Evolutionary conservation across 2,329 filamentous ascomycete species (phyloP), one percentile per base, ranked within the genome.

Genomic region (Aureobasidium sp.): DNA sequence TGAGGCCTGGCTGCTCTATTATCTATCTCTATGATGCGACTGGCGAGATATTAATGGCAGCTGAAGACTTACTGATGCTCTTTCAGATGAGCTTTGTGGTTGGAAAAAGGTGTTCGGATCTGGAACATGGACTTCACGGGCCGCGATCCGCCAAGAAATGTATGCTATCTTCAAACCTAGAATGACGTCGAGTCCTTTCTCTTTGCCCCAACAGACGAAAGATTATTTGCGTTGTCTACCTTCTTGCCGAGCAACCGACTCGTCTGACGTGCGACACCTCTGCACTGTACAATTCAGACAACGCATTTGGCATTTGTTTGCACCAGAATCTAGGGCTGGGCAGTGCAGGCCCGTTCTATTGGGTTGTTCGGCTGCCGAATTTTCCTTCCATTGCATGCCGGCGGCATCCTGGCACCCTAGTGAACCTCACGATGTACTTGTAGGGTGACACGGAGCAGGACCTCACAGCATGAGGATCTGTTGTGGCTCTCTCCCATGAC

Each of bases 161-260:
- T n/a, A 21, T 29, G 25, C 41, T 42, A 30, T 48, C 16, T 34
- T 16, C 14, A 47, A n/a, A 21, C 32, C 30, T 21, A 29, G 30
- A 9, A 29, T 59, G 54, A 59, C 32, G 54, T 47, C 54, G 42
- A 10, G 4, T 10, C 5, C 27, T 29, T 44, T 39, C 44, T 27
- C 54, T 30, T 58, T 30, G 42, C 42, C 54, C 54, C 54, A 59
- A 59, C 54, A 32, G n/a, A 39, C 29, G 29, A 37, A 57, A 25
- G 30, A 48, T 48, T 59, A 21, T 39, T 48, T 48, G 34, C 54
- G n/a, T 47, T 57, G 41, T 57, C 32, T 41, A 59, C 42, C 44
- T 34, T 48, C 42, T 57, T 59, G 54, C 54, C 54, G 54, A 48
- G 54, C 54, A 48, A 59, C 54, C 54, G 54, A 47, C 39, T 29